Conservation (phyloP, 2,329 filamentous ascomycete species). For the Paecilomyces niveus region DNA sequence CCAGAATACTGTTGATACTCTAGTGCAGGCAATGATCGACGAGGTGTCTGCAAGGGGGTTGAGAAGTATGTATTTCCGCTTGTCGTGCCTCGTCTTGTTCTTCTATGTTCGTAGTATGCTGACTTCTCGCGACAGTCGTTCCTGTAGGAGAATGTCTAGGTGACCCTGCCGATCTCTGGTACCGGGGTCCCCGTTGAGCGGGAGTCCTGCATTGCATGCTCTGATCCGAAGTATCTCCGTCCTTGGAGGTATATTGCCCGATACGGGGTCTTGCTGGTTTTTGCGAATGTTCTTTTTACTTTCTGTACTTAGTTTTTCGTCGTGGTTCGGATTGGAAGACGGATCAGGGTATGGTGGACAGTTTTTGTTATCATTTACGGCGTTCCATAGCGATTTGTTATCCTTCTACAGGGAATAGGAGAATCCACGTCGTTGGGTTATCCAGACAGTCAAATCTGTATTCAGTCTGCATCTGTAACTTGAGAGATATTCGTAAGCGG, state of each 20-base stretch:
- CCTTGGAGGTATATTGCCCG: neutral
- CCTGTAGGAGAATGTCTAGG: slow-evolving; percentile 54
- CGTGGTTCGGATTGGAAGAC: neutral
- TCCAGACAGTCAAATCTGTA: no score
- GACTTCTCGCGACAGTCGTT: slow-evolving; percentile 28
- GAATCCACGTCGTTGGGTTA: no score
- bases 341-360: neutral
- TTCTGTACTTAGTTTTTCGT: neutral
- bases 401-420: neutral
- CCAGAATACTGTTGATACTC: slow-evolving; percentile 24
- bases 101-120: neutral
- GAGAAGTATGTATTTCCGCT: slow-evolving; percentile 14
- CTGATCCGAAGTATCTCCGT: neutral
- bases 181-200: slow-evolving; percentile 22
- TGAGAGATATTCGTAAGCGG: no score
- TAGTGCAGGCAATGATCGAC: slow-evolving; percentile 27
- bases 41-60: slow-evolving; percentile 37
- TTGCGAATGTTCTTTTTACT: neutral
- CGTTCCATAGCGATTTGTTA: neutral
- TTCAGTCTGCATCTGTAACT: no score
- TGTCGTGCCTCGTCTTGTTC: neutral
- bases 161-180: slow-evolving; percentile 48
- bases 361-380: neutral
- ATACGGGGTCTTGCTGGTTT: neutral
- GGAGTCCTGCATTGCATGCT: neutral